phyloP scores from a whole-genome alignment of 2,329 filamentous ascomycete species.

The Ascochyta lentis region DNA sequence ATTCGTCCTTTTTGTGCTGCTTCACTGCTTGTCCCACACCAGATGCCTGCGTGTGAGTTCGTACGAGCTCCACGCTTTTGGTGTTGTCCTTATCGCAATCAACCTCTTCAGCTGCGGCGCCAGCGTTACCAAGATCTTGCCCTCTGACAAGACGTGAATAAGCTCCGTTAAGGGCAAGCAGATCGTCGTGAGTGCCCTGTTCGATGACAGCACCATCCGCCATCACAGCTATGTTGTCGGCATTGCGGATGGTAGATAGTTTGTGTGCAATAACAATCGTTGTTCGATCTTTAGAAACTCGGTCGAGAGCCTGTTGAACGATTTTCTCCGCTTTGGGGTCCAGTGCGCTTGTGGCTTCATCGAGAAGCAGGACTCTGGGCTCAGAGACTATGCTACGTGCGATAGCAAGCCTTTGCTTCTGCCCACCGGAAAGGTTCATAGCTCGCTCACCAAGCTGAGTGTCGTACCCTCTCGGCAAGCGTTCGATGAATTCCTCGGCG shows the following conservation, averaged over 20 bases:
- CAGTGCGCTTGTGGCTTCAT: constrained; percentile 84
- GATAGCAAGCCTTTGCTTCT: constrained; percentile 96
- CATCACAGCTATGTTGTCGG: constrained; percentile 96
- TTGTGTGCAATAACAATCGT: constrained; percentile 97
- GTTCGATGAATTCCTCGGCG: constrained; percentile 85
- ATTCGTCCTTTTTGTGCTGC: constrained; percentile 24
- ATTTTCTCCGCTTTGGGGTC: constrained; percentile 95
- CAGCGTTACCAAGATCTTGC: constrained; percentile 53
- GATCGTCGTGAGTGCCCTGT: constrained; percentile 83
- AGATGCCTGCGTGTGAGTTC: constrained; percentile 40
- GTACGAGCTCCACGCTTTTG: constrained; percentile 29
- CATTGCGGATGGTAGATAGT: constrained; percentile 89
- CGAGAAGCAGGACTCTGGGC: constrained; percentile 86
- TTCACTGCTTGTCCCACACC: constrained; percentile 28
- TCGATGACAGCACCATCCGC: constrained; percentile 80
- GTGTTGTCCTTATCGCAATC: constrained; percentile 24
- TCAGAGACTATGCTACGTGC: constrained; percentile 87
- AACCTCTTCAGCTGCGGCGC: constrained; percentile 30
- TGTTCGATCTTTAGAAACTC: constrained; percentile 81
- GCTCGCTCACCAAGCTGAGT: constrained; percentile 93
- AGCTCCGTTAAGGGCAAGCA: constrained; percentile 74
- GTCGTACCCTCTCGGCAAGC: constrained; percentile 74
- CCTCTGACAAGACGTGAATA: constrained; percentile 74
- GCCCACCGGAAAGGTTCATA: constrained; percentile 87
- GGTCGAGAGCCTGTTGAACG: constrained; percentile 89